Conservation (phyloP, 2,329 filamentous ascomycete genomes). For the Rutstroemia sp. region DNA sequence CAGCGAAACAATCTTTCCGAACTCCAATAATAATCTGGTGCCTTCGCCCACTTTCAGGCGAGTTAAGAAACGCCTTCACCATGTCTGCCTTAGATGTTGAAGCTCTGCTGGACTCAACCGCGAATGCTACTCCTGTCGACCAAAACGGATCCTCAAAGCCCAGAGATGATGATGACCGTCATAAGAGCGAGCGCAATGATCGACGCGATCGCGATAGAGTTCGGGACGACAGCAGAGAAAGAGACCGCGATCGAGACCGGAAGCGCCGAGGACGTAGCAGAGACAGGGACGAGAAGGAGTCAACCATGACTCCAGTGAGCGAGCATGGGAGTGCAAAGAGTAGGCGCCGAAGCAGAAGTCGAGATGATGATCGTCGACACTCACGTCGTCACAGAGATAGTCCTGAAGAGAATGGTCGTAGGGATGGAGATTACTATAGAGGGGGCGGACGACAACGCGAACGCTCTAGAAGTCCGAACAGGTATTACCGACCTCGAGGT, state of each 20-base stretch:
- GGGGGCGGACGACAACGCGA: constrained; percentile 55
- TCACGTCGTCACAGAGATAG: constrained; percentile 62
- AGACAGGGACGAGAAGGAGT: constrained; percentile 38
- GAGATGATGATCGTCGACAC: constrained; percentile 67
- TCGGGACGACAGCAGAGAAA: constrained; percentile 46
- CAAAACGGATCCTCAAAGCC: constrained; percentile 32
- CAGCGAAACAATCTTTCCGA: background rate
- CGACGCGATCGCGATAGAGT: constrained; percentile 50
- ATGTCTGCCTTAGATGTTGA: constrained; percentile 78
- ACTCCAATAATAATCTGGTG: background rate
- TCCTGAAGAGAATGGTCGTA: constrained; percentile 37
- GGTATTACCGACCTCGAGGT: constrained; percentile 44
- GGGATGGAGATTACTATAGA: constrained; percentile 63
- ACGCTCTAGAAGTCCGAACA: constrained; percentile 64
- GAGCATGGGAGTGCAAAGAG: constrained; percentile 65
- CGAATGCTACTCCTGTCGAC: constrained; percentile 48
- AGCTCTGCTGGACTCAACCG: constrained; percentile 80
- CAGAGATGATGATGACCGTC: constrained; percentile 51
- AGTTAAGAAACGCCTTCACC: constrained; percentile 25
- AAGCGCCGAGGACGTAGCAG: constrained; percentile 28
- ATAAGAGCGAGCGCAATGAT: constrained; percentile 44
- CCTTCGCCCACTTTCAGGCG: background rate
- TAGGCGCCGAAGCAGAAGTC: constrained; percentile 72
- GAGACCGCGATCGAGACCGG: constrained; percentile 49
- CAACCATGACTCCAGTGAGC: constrained; percentile 60